Conservation (phyloP, 108 stramenopile species). For the Craspedostauros australis region DNA sequence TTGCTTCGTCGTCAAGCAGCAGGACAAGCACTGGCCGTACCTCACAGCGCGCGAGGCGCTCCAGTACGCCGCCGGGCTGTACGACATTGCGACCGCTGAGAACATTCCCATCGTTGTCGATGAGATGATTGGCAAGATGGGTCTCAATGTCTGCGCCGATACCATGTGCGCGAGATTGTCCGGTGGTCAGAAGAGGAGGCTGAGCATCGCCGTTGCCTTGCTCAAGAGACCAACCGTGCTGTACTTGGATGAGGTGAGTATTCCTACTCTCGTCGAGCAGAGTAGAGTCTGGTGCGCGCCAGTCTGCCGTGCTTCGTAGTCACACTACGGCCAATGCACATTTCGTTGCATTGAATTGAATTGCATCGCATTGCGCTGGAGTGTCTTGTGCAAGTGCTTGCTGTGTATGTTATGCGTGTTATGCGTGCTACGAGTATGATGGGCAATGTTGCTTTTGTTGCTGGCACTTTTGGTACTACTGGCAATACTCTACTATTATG, state of each 20-base stretch:
- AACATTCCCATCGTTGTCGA: not conserved
- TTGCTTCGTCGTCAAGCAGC: conserved; percentile 28
- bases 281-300: too few relatives aligned
- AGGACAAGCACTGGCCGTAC: too few relatives aligned
- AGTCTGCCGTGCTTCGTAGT: too few relatives aligned
- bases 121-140: conserved; percentile 27
- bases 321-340: too few relatives aligned
- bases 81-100: conserved; percentile 12
- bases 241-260: conserved; percentile 85
- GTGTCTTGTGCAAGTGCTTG: too few relatives aligned
- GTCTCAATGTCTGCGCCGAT: conserved; percentile 24
- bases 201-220: conserved; percentile 61
- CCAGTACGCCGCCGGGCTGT: conserved; percentile 17
- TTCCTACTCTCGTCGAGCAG: conserved; percentile 86
- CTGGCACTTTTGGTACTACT: too few relatives aligned
- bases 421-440: too few relatives aligned
- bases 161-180: conserved; percentile 18
- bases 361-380: too few relatives aligned
- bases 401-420: too few relatives aligned
- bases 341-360: too few relatives aligned
- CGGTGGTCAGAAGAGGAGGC: conserved; percentile 26
- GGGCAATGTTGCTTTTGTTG: too few relatives aligned
- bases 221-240: conserved; percentile 88
- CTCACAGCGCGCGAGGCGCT: conserved; percentile 26
- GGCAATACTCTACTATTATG: too few relatives aligned